Conservation (phyloP, 257 asterid species). For the Cordia subcordata region DNA sequence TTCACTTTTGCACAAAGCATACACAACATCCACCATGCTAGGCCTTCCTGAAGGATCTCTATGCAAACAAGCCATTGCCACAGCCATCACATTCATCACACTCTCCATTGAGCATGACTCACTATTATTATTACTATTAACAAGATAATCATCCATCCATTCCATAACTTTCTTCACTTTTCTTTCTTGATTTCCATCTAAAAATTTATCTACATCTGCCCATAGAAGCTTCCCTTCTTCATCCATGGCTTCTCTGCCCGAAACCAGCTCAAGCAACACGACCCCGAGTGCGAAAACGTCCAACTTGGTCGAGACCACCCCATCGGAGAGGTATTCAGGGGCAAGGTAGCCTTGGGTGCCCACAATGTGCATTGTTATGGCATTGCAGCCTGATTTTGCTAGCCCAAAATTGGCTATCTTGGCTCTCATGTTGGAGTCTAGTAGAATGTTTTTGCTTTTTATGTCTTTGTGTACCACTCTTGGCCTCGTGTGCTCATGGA, state of each 20-base stretch:
- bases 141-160: conserved; percentile 61
- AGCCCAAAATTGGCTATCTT: conserved; percentile 91
- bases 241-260: conserved; percentile 64
- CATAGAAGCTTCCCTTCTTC: conserved; percentile 63
- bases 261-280: conserved; percentile 73
- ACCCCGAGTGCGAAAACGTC: conserved; percentile 88
- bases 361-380: conserved; percentile 93
- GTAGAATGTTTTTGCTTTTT: conserved; percentile 82
- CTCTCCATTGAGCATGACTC: conserved; percentile 51
- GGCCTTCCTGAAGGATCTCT: conserved; percentile 81
- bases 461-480: conserved; percentile 91
- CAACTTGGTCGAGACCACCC: conserved; percentile 77
- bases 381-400: conserved; percentile 90
- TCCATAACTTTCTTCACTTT: conserved; percentile 42
- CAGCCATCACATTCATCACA: conserved; percentile 51
- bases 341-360: conserved; percentile 94
- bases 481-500: conserved; percentile 96
- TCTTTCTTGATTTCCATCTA: conserved; percentile 51
- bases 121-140: no score
- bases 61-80: conserved; percentile 63
- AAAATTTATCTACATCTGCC: conserved; percentile 31
- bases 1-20: conserved; percentile 81
- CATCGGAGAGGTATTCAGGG: conserved; percentile 74
- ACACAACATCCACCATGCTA: conserved; percentile 87
- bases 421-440: conserved; percentile 86